Base-by-base conservation (phyloP, 1,139 yeast genomes). In the Taiozyma sp. region DNA sequence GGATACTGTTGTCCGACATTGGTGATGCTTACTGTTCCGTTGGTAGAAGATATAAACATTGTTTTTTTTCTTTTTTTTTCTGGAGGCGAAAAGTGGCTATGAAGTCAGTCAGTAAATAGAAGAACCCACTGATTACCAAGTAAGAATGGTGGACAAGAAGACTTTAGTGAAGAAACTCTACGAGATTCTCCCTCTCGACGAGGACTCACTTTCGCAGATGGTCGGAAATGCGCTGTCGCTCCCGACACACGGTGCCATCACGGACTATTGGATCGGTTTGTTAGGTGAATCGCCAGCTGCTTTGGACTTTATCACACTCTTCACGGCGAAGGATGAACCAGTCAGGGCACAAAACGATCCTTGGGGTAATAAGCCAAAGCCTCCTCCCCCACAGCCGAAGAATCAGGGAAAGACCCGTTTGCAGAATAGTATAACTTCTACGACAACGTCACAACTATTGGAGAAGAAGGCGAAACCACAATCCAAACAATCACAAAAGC, bases 191-290 rank as follows among this genome's bases (percentile, higher is more conserved):
- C 85, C 85, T 0, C 62, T 81, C 59, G 77, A 73, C 51, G 68
- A 69, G 22, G 75, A 71, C 3, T 62, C 75, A 0, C 53, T 72
- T 16, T 53, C 56, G 2, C 74, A 80, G 57, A 73, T 80, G 68
- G 68, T 80, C 5, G 75, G 74, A 10, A 79, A 79, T 57, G 75
- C 81, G 0, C 61, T 75, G 14, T 62, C 70, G 3, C 66, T 79
- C 19, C 69, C 70, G 6, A 59, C 72, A 0, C 74, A 78, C 46
- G 67, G 70, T 4, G 79, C 73, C 19, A 69, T 79, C 16, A 70
- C 70, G 30, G 69, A 68, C 34, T 82, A 81, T 62, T 78, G 81
- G 58, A 59, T 75, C 24, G 77, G 79, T 48, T 62, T 81, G 21
- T 62, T 81, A 22, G 86, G 86, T 3, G 80, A 80, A 50, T 72